Percentiles rank a stretch among this genome's conserved stretches.
Evolutionary conservation across 2,329 filamentous ascomycete species (phyloP).

Genomic region (Aspergillus sp.): DNA sequence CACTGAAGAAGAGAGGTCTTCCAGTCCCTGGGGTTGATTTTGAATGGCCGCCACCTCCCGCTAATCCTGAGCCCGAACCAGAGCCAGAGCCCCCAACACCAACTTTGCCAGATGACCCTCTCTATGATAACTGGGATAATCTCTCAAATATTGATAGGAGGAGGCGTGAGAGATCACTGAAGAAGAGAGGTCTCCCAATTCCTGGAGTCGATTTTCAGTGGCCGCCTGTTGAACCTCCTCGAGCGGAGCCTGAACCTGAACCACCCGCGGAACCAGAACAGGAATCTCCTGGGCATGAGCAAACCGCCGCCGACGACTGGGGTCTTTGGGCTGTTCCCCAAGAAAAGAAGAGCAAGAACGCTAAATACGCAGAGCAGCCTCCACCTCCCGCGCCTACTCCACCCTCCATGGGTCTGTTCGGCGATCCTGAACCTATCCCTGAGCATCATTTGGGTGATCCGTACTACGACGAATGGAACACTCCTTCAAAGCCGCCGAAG

Average conservation of each 20-base stretch:
- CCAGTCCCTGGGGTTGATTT: conserved; percentile 26
- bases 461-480: conserved; percentile 32
- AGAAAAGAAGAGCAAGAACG: conserved; percentile 46
- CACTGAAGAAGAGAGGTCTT: conserved; percentile 20
- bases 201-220: conserved; percentile 6
- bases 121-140: conserved; percentile 27
- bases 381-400: conserved; percentile 45
- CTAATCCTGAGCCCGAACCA: conserved; percentile 19
- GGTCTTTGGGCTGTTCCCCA: conserved; percentile 32
- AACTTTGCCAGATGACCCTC: conserved; percentile 30
- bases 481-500: conserved; percentile 28
- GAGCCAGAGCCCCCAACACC: conserved; percentile 14
- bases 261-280: conserved; percentile 15
- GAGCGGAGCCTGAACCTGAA: background rate
- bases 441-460: conserved; percentile 28
- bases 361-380: conserved; percentile 36
- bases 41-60: conserved; percentile 17
- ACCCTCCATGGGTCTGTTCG: conserved; percentile 38
- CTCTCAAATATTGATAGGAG: conserved; percentile 40
- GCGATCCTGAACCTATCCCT: conserved; percentile 28
- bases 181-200: conserved; percentile 17
- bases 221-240: background rate
- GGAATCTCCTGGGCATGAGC: conserved; percentile 22
- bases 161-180: conserved; percentile 31
- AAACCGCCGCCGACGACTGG: conserved; percentile 23